Base-by-base conservation (phyloP, 2,329 filamentous ascomycete species). In the Talaromyces islandicus region DNA sequence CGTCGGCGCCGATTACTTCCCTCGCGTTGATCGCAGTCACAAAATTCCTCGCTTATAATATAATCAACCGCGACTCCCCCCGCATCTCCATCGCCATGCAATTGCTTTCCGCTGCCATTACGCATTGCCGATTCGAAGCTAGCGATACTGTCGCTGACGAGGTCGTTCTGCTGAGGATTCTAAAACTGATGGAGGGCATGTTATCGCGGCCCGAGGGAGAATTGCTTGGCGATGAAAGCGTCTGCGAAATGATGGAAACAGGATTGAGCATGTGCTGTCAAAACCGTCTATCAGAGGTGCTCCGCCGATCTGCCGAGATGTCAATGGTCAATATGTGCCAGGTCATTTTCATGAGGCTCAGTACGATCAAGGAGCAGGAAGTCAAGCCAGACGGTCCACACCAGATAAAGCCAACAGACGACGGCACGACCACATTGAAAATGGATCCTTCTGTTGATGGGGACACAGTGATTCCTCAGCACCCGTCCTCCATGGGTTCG, bases 301-400 rank as follows among this genome's bases (percentile, higher is more conserved):
- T 99, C 58, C 86, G 93, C 64, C 85, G 92, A 64, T 96, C 92
- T 21, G 94, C 94, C 1, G 94, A 99, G 75, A 94, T 96, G 70
- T 89, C 92, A 58, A 97, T 99, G 92, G 91, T 97, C 52, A 91
- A 91, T 66, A 99, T 99, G 94, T 97, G 94, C 71, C 94, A 99
- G 76, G 92, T 96, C 65, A 96, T 99, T 68, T 99, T 99, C 72
- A 90, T 92, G 74, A 88, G 95, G 62, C 78, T 99, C 57, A 96
- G 96, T 73, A 87, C 92, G 64, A 79, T 97, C 68, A 83, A 90
- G 53, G 88, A 92, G 70, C 84, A 87, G 24, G 86, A 86, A 12
- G 84, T 88, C 41, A 85, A 89, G 63, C 76, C 84, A 7, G 84
- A 87, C 38, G 83, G 83, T 3, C 75, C 90, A 60, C 88, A 91